Evolutionary conservation across 352 stramenopile species (phyloP).

Genomic region (Globisporangium megalacanthum): DNA sequence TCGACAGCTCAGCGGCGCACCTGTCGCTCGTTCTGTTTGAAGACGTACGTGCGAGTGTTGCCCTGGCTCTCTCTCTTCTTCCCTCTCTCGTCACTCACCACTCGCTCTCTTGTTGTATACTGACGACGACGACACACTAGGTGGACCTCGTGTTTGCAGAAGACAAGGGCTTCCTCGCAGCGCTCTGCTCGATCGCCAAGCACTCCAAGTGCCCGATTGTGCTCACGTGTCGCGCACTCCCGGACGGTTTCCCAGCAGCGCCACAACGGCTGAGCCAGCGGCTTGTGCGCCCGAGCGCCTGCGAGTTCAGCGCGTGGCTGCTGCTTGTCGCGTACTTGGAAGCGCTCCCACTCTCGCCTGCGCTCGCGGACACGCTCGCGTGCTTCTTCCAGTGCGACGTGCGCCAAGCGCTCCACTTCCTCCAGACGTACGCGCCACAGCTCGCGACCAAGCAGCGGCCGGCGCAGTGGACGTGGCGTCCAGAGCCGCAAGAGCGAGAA

Average conservation of each 20-base stretch:
- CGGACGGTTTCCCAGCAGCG: slow-evolving; percentile 49
- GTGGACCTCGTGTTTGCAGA: slow-evolving; percentile 76
- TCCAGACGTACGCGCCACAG: slow-evolving; percentile 41
- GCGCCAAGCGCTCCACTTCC: slow-evolving; percentile 61
- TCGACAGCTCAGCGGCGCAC: slow-evolving; percentile 34
- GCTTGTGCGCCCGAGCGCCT: slow-evolving; percentile 35
- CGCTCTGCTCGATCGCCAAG: slow-evolving; percentile 72
- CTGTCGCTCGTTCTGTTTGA: slow-evolving; percentile 83
- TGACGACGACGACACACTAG: slow-evolving; percentile 7
- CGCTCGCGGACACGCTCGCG: slow-evolving; percentile 34
- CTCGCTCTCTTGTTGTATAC: background rate
- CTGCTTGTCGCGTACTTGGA: slow-evolving; percentile 56
- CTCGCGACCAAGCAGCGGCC: slow-evolving; percentile 8
- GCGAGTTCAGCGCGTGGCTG: slow-evolving; percentile 67
- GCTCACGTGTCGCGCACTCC: slow-evolving; percentile 56
- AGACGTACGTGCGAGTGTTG: slow-evolving; percentile 32
- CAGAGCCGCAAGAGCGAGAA: slow-evolving; percentile 1
- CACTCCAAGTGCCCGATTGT: slow-evolving; percentile 79
- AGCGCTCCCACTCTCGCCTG: slow-evolving; percentile 28
- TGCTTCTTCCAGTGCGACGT: slow-evolving; percentile 64
- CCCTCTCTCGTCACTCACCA: background rate
- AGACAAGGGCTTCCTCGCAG: slow-evolving; percentile 71
- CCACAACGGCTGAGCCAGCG: slow-evolving; percentile 35
- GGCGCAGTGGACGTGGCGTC: slow-evolving; percentile 16
- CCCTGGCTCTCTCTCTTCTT: background rate